These are phyloP conservation scores for Coemansia sp. DNA, from an alignment of 192 early-diverging fungal species.

Conservation along the genomic window DNA sequence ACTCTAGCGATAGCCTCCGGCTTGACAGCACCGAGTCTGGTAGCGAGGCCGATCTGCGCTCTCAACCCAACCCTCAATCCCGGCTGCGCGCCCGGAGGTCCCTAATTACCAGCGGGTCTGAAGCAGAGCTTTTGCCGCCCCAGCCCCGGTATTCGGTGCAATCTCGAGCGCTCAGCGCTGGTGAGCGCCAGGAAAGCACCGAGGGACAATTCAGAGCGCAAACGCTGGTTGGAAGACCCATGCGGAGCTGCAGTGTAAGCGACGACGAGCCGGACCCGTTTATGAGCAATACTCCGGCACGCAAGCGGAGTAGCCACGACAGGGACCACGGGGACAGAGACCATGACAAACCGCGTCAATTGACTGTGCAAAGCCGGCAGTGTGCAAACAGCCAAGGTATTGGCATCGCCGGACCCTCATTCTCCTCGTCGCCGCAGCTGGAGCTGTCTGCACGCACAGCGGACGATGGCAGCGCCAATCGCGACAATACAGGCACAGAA, in stretches of 20 bases:
- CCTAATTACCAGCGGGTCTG: not conserved
- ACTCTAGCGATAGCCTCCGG: slow-evolving; percentile 2
- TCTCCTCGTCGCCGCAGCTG: slow-evolving; percentile 7
- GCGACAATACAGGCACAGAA: not conserved
- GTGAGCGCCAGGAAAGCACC: not conserved
- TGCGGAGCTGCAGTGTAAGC: slow-evolving; percentile 5
- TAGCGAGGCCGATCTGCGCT: not conserved
- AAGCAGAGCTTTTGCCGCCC: slow-evolving; percentile 6
- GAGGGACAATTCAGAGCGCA: not conserved
- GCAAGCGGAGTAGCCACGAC: not conserved
- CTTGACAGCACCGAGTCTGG: not conserved
- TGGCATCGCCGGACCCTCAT: not conserved
- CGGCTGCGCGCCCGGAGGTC: not conserved
- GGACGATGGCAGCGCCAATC: not conserved
- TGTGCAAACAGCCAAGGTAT: not conserved
- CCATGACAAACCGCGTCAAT: not conserved
- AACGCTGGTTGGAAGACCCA: slow-evolving; percentile 4
- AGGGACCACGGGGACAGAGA: not conserved
- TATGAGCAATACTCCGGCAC: not conserved
- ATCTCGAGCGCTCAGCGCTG: not conserved
- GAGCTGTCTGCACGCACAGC: slow-evolving; percentile 2
- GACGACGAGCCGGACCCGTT: slow-evolving; percentile 11
- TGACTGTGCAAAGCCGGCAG: not conserved
- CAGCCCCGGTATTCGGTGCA: slow-evolving; percentile 6
- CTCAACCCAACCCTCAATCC: not conserved